Percentiles rank a stretch among this genome's conserved stretches.
phyloP scores from a whole-genome alignment of 31 red algal genomes.

The Endocladia muricata region DNA sequence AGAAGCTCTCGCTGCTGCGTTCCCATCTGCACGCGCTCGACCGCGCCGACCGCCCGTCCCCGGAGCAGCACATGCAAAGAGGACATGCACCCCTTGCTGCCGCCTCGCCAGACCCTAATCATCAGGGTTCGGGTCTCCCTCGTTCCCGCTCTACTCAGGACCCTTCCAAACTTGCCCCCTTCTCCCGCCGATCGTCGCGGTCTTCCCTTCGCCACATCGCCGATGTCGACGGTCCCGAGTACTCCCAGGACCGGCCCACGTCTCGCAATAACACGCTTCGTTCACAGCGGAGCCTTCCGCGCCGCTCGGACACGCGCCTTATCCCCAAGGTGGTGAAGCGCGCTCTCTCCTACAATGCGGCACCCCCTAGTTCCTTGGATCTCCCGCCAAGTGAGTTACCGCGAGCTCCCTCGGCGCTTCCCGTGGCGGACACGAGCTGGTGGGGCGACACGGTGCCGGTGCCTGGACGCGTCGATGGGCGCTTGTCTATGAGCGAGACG shows the following conservation, averaged over 20 bases:
- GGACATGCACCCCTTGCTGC: background rate
- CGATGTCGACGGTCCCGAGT: background rate
- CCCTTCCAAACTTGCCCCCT: background rate
- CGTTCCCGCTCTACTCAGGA: background rate
- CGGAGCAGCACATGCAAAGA: background rate
- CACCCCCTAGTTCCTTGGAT: too few relatives aligned
- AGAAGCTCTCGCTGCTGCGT: constrained; percentile 13
- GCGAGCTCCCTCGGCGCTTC: background rate
- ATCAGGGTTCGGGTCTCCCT: background rate
- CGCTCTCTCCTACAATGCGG: constrained; percentile 46
- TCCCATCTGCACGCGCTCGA: constrained; percentile 9
- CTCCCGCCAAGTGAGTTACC: too few relatives aligned
- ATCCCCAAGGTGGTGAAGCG: constrained; percentile 43
- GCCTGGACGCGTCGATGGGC: background rate
- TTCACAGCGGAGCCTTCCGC: constrained; percentile 35
- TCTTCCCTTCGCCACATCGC: background rate
- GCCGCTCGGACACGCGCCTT: constrained; percentile 2
- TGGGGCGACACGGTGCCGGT: background rate
- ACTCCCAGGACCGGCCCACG: background rate
- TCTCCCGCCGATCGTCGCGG: background rate
- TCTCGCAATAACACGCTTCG: constrained; percentile 3
- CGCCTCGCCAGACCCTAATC: background rate
- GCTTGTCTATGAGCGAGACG: background rate
- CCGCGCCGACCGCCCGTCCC: constrained; percentile 14
- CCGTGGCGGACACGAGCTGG: constrained; percentile 7